Evolutionary conservation across 306 rosid species (phyloP), one percentile per base, ranked within the genome.

Genomic region (Cicer pinnatifidum): DNA sequence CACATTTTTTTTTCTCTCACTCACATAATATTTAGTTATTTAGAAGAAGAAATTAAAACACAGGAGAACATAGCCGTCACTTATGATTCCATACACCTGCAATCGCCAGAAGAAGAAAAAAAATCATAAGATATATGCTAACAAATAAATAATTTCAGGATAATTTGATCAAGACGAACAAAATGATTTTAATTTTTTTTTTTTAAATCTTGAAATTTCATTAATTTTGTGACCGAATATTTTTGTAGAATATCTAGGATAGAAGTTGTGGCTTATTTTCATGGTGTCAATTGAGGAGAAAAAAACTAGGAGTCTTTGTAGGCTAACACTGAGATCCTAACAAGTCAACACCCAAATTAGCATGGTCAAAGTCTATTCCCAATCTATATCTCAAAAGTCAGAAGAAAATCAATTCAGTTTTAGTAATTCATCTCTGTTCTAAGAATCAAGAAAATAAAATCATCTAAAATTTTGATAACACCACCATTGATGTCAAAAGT

Each of bases 251-350:
- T 3, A 23, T 23, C 28, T 23, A 23, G 28, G 28, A 23, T 23
- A 1, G 28, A 23, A 23, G 28, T 28, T 28, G 4, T 28, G 33
- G 0, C 3, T 28, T 28, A 28, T 28, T 28, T 28, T 28, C 54
- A n/a, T 48, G n/a, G 54, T n/a, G 54, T 48, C 54, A 48, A 48
- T 48, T n/a, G 17, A 48, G 54, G 54, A 48, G 11, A 16, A 63
- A 13, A 38, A 39, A 61, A 2, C 1, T 15, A n/a, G 13, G 1
- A 44, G 4, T 23, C 6, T 11, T 6, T 6, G 9, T 19, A 6
- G 71, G 56, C 56, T 66, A 11, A 66, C 45, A 66, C 3, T 44
- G 20, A 67, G 71, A 66, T 19, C 71, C 4, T 3, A 28, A 28
- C 33, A 28, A 2, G 33, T 3, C 19, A 46, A 46, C 51, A 46